Percentiles rank a stretch among this genome's conserved stretches.
phyloP scores from a whole-genome alignment of 345 rosid species.

The Hibiscus trionum region DNA sequence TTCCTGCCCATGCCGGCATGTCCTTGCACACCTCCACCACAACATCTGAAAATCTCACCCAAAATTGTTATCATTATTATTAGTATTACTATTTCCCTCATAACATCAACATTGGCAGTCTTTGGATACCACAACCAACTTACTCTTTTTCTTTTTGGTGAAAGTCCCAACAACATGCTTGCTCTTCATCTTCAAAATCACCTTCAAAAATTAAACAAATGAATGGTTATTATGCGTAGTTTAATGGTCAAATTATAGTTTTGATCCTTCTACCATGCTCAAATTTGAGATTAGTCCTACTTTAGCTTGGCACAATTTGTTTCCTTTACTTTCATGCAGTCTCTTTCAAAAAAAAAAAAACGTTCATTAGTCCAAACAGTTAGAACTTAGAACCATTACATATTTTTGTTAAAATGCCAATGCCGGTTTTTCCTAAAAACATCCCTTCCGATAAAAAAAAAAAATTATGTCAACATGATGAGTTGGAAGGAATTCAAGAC shows the following conservation, averaged over 20 bases:
- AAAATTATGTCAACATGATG: too few species aligned
- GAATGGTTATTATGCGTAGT: not conserved
- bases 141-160: constrained; percentile 85
- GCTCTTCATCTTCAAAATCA: constrained; percentile 81
- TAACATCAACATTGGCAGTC: not conserved
- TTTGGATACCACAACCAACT: constrained; percentile 4
- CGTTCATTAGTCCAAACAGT: too few species aligned
- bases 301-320: too few species aligned
- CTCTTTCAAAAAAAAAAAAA: too few species aligned
- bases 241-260: not conserved
- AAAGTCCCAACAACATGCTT: constrained; percentile 70
- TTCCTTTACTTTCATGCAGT: too few species aligned
- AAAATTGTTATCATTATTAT: not conserved
- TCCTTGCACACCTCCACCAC: constrained; percentile 67
- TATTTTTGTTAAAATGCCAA: too few species aligned
- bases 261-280: too few species aligned
- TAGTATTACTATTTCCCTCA: not conserved
- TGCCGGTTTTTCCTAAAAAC: too few species aligned
- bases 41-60: constrained; percentile 36
- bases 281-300: too few species aligned
- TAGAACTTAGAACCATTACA: too few species aligned
- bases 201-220: constrained; percentile 28
- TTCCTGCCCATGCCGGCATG: constrained; percentile 87
- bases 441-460: too few species aligned
- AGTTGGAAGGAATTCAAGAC: too few species aligned